Evolutionary conservation across 2,329 filamentous ascomycete genomes (phyloP).

Genomic region (Epichloe festucae): DNA sequence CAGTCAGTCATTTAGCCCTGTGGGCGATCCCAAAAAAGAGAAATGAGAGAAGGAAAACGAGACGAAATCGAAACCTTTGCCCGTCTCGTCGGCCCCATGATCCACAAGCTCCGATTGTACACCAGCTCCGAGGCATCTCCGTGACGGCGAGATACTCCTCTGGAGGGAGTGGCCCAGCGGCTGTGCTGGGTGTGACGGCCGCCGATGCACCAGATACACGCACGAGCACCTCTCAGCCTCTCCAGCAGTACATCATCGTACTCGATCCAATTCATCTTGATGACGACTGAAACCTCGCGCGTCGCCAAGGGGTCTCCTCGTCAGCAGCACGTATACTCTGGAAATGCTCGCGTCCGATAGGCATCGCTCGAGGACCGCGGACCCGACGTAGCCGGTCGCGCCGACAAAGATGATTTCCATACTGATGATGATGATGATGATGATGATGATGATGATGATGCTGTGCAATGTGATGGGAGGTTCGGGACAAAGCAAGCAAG

Average conservation of each 20-base stretch:
- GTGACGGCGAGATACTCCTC: constrained; percentile 1
- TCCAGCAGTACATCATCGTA: not conserved
- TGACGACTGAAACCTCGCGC: not conserved
- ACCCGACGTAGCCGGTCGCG: constrained; percentile 4
- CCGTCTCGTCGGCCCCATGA: constrained; percentile 3
- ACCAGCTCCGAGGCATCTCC: constrained; percentile 1
- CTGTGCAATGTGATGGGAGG: too few species aligned
- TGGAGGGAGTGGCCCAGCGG: not conserved
- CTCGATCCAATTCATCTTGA: not conserved
- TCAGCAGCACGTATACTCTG: not conserved
- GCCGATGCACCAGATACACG: constrained; percentile 2
- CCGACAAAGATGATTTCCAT: constrained; percentile 1
- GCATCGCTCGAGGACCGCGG: constrained; percentile 1
- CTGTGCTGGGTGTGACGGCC: not conserved
- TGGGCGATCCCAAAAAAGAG: too few species aligned
- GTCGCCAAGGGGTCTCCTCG: not conserved
- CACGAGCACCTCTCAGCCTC: not conserved
- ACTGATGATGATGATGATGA: too few species aligned
- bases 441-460: too few species aligned
- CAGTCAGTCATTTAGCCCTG: not conserved
- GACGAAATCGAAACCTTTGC: not conserved
- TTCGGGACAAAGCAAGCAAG: too few species aligned
- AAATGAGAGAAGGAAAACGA: too few species aligned
- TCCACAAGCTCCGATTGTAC: constrained; percentile 3
- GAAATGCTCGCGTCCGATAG: not conserved